Evolutionary conservation across 2,329 filamentous ascomycete species (phyloP).

Genomic region (Paracoccidioides lutzii): DNA sequence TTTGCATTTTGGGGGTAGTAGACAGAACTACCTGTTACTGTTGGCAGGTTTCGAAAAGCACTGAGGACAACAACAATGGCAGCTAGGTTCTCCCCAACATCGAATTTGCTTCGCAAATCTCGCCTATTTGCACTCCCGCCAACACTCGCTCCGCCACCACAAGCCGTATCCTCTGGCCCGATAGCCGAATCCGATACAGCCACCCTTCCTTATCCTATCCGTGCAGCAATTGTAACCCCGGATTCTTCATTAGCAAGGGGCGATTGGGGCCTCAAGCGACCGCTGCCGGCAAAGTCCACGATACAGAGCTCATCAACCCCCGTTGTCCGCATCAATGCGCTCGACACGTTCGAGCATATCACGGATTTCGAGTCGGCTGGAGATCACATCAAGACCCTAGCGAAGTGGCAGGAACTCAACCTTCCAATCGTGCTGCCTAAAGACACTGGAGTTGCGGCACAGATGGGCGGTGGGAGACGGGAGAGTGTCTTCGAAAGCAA

Average conservation of each 20-base stretch:
- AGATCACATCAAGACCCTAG: conserved; percentile 66
- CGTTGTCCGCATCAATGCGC: conserved; percentile 58
- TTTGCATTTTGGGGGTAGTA: too few relatives aligned
- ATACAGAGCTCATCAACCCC: conserved; percentile 56
- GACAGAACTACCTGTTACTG: neutral
- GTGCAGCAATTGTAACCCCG: conserved; percentile 70
- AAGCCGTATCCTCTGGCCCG: conserved; percentile 36
- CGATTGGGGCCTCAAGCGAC: conserved; percentile 86
- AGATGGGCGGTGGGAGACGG: conserved; percentile 5
- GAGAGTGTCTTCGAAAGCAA: conserved; percentile 21
- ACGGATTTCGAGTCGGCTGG: conserved; percentile 77
- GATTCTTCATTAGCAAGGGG: conserved; percentile 58
- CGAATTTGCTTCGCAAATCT: conserved; percentile 66
- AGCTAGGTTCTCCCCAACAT: conserved; percentile 44
- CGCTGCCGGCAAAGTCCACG: conserved; percentile 65
- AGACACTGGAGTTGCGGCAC: conserved; percentile 8
- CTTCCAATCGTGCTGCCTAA: conserved; percentile 51
- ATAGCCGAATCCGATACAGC: conserved; percentile 51
- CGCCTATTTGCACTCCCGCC: conserved; percentile 79
- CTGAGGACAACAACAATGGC: conserved; percentile 13
- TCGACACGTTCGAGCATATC: conserved; percentile 77
- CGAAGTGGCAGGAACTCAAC: conserved; percentile 76
- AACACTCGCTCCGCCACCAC: conserved; percentile 52
- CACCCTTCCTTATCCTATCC: conserved; percentile 66
- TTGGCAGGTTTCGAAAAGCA: neutral